Percentiles rank a stretch among this genome's conserved stretches.
phyloP scores from a whole-genome alignment of 306 rosid species.

The Spatholobus suberectus region DNA sequence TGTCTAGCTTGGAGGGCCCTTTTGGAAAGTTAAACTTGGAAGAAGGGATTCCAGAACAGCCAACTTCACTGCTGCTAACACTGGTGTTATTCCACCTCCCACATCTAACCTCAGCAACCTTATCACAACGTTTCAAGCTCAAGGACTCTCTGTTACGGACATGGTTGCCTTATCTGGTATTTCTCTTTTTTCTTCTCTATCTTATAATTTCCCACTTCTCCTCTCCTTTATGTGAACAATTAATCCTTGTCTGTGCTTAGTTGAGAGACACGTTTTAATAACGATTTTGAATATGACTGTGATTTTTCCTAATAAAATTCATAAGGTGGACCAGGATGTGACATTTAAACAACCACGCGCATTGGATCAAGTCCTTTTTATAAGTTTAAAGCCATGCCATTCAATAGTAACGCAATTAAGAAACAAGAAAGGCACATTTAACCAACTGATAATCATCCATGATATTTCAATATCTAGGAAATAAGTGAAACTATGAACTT shows the following conservation, averaged over 20 bases:
- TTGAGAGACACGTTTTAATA: background rate
- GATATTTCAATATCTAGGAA: background rate
- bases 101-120: conserved; percentile 52
- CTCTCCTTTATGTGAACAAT: conserved; percentile 13
- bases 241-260: conserved; percentile 9
- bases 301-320: background rate
- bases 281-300: background rate
- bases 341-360: conserved; percentile 25
- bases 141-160: conserved; percentile 70
- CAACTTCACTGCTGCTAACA: conserved; percentile 59
- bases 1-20: conserved; percentile 85
- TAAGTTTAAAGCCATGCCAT: background rate
- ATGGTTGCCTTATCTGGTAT: conserved; percentile 92
- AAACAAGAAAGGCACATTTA: background rate
- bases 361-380: background rate
- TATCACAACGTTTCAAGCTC: conserved; percentile 46
- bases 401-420: background rate
- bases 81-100: conserved; percentile 72
- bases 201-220: background rate
- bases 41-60: conserved; percentile 88
- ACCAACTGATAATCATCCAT: conserved; percentile 8
- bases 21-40: conserved; percentile 78
- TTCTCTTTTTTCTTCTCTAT: background rate
- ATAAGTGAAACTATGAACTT: background rate
- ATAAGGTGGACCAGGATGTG: conserved; percentile 21